Percentiles rank a stretch among this genome's conserved stretches.
phyloP scores from a whole-genome alignment of 2,329 filamentous ascomycete genomes.

The Colletotrichum lini region DNA sequence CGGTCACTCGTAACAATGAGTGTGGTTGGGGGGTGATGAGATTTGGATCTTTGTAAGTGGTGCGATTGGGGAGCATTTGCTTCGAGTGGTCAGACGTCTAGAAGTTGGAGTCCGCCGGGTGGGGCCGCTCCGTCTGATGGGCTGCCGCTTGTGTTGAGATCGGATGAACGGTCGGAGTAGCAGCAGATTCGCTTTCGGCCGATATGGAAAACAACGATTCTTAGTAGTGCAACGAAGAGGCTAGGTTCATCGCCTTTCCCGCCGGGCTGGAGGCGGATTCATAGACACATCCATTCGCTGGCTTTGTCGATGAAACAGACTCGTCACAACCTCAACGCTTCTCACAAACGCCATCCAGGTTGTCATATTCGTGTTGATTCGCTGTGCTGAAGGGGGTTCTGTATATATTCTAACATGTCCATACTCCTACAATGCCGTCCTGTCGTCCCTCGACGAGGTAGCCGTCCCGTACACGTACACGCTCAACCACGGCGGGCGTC shows the following conservation, averaged over 20 bases:
- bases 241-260: no score
- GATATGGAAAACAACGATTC: neutral
- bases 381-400: slow-evolving; percentile 35
- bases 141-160: slow-evolving; percentile 1
- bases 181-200: neutral
- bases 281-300: neutral
- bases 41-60: neutral
- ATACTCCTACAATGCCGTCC: slow-evolving; percentile 91
- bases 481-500: slow-evolving; percentile 80
- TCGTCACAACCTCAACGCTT: neutral
- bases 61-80: neutral
- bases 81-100: neutral
- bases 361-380: slow-evolving; percentile 35
- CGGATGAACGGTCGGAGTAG: slow-evolving; percentile 14
- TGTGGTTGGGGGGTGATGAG: neutral
- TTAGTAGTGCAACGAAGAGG: neutral
- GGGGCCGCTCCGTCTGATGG: slow-evolving; percentile 35
- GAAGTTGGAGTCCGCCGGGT: slow-evolving; percentile 7
- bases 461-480: slow-evolving; percentile 91
- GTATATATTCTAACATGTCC: slow-evolving; percentile 74
- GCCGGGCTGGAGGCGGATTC: neutral
- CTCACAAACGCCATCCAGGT: neutral
- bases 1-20: no score
- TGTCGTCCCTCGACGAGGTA: slow-evolving; percentile 92
- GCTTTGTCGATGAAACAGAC: neutral